phyloP scores from a whole-genome alignment of 345 rosid genomes.

The Erysimum cheiranthoides region DNA sequence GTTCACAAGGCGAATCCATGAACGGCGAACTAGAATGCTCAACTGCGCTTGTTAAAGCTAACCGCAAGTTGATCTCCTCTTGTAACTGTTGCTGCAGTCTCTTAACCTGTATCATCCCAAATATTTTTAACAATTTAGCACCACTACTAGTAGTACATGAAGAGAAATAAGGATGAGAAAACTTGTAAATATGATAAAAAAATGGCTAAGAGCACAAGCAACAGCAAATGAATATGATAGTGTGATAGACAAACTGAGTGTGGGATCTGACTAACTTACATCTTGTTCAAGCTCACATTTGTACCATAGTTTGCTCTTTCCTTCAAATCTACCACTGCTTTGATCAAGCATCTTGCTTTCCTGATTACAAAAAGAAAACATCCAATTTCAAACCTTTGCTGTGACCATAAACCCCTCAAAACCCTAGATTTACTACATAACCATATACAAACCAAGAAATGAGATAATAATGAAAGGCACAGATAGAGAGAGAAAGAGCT shows the following conservation, averaged over 20 bases:
- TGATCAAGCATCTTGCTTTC: conserved; percentile 48
- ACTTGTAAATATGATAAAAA: conserved; percentile 1
- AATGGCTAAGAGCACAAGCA: background rate
- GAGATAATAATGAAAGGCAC: background rate
- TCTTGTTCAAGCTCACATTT: conserved; percentile 85
- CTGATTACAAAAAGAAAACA: conserved; percentile 41
- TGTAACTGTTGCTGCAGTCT: conserved; percentile 73
- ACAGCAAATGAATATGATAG: background rate
- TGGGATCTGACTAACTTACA: conserved; percentile 57
- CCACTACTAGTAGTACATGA: background rate
- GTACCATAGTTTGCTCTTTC: conserved; percentile 52
- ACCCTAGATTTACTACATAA: conserved; percentile 32
- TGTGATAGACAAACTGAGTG: no score
- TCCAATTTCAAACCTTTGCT: background rate
- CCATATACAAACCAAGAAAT: conserved; percentile 1
- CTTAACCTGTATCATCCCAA: conserved; percentile 59
- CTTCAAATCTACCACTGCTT: conserved; percentile 54
- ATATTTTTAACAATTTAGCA: conserved; percentile 7
- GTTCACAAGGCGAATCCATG: conserved; percentile 60
- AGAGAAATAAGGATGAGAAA: conserved; percentile 5
- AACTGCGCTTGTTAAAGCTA: conserved; percentile 69
- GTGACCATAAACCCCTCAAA: conserved; percentile 33
- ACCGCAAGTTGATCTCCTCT: conserved; percentile 71
- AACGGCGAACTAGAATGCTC: conserved; percentile 62
- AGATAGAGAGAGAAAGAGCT: conserved; percentile 11